These are phyloP conservation scores for Moesziomyces antarcticus DNA, from an alignment of 1,284 basidiomycete species.

Conservation along the genomic window DNA sequence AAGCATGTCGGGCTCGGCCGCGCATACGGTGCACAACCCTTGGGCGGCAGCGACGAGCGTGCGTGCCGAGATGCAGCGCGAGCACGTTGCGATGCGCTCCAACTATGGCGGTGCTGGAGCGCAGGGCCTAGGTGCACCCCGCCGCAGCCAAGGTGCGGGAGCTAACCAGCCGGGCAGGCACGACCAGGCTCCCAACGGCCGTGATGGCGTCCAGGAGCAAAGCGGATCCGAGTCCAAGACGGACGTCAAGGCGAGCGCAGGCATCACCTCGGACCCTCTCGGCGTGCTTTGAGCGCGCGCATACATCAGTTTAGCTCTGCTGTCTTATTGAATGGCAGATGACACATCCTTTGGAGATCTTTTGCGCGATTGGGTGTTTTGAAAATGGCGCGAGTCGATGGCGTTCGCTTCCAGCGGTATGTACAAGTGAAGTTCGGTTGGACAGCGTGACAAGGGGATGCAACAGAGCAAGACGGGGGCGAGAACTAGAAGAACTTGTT, in stretches of 20 bases:
- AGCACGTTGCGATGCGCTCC: constrained; percentile 36
- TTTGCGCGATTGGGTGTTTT: too few relatives aligned
- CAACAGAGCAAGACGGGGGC: neutral
- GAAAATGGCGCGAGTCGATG: neutral
- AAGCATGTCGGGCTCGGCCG: neutral
- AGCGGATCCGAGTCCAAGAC: constrained; percentile 1
- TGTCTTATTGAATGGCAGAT: neutral
- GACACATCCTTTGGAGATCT: too few relatives aligned
- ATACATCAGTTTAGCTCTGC: neutral
- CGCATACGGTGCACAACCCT: constrained; percentile 25
- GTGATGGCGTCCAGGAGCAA: neutral
- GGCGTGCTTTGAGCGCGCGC: constrained; percentile 21
- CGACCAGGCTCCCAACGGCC: neutral
- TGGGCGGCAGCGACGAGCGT: constrained; percentile 28
- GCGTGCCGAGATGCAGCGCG: constrained; percentile 42
- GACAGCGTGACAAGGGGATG: neutral
- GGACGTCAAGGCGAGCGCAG: constrained; percentile 2
- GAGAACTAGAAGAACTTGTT: constrained; percentile 53
- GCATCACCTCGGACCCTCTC: constrained; percentile 29
- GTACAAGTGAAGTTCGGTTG: neutral
- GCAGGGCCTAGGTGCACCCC: neutral
- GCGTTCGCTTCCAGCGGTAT: neutral
- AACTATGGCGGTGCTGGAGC: constrained; percentile 2
- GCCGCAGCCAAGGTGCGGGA: constrained; percentile 1
- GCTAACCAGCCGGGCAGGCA: constrained; percentile 22